Evolutionary conservation across 1,139 yeast species (phyloP).

Genomic region (Taiozyma onychis): DNA sequence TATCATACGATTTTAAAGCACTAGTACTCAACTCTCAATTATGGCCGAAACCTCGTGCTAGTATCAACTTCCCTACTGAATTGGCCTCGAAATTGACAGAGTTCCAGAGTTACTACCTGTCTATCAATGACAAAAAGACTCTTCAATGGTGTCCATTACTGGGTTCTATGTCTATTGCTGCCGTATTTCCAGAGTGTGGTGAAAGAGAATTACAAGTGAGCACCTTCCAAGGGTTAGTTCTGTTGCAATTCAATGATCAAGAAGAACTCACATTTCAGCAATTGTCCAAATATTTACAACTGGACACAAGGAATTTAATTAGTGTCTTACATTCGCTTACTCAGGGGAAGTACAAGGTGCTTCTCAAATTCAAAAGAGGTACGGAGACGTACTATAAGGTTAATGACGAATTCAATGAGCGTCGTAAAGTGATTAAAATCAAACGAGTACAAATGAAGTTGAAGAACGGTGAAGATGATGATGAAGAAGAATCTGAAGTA

Average conservation of each 20-base stretch:
- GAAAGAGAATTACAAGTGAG: slow-evolving; percentile 23
- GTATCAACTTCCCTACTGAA: slow-evolving; percentile 9
- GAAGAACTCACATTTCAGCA: slow-evolving; percentile 11
- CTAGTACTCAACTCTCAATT: slow-evolving; percentile 12
- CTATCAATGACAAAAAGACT: slow-evolving; percentile 12
- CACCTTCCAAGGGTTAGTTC: slow-evolving; percentile 25
- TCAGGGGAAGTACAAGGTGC: slow-evolving; percentile 14
- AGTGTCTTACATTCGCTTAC: slow-evolving; percentile 18
- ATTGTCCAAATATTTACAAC: slow-evolving; percentile 7
- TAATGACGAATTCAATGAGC: slow-evolving; percentile 27
- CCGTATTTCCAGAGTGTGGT: slow-evolving; percentile 9
- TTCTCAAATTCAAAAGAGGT: slow-evolving; percentile 14
- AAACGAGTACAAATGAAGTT: slow-evolving; percentile 27
- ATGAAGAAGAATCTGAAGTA: neutral
- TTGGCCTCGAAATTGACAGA: slow-evolving; percentile 6
- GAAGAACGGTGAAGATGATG: slow-evolving; percentile 13
- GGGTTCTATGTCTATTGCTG: slow-evolving; percentile 16
- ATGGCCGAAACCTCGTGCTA: slow-evolving; percentile 16
- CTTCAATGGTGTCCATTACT: slow-evolving; percentile 16
- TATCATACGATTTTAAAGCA: slow-evolving; percentile 16
- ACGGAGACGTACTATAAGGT: slow-evolving; percentile 19
- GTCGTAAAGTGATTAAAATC: slow-evolving; percentile 25
- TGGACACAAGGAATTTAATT: slow-evolving; percentile 13
- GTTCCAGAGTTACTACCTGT: slow-evolving; percentile 25
- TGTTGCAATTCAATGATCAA: slow-evolving; percentile 19